A percentile compares a stretch with the other conserved stretches of the same genome.
phyloP scores from a whole-genome alignment of 768 basidiomycete genomes.

The Leccinum broughii region DNA sequence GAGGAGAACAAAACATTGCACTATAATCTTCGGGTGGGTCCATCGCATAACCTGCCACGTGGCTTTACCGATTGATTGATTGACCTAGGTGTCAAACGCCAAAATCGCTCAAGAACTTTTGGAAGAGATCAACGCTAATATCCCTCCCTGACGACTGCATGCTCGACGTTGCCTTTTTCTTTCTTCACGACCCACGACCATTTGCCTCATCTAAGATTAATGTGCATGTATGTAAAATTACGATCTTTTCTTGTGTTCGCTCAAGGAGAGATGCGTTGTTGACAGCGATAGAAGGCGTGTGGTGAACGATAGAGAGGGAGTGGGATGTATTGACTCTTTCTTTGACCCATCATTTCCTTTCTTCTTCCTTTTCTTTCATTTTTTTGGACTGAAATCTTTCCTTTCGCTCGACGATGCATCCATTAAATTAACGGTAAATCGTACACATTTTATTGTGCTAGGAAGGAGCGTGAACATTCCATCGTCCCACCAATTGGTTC shows the following conservation, averaged over 20 bases:
- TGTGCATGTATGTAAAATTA: constrained; percentile 35
- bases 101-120: constrained; percentile 72
- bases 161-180: neutral
- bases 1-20: constrained; percentile 60
- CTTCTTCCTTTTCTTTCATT: neutral
- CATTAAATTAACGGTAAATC: constrained; percentile 30
- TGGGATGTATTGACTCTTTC: constrained; percentile 7
- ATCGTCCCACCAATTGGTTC: constrained; percentile 79
- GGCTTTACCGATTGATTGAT: neutral
- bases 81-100: constrained; percentile 58
- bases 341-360: neutral
- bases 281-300: constrained; percentile 26
- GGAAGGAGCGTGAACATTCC: constrained; percentile 44
- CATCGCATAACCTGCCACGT: neutral
- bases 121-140: constrained; percentile 49
- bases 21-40: constrained; percentile 72
- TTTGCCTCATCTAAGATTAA: constrained; percentile 36
- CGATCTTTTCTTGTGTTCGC: constrained; percentile 29
- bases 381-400: constrained; percentile 16
- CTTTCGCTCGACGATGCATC: constrained; percentile 12
- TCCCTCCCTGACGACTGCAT: constrained; percentile 32
- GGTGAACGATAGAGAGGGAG: constrained; percentile 16
- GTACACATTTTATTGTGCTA: constrained; percentile 23
- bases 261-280: constrained; percentile 25
- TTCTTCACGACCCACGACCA: constrained; percentile 20